Percentiles rank a stretch among this genome's conserved stretches.
Evolutionary conservation across 768 basidiomycete species (phyloP).

Genomic region (Polyporus arcularius): DNA sequence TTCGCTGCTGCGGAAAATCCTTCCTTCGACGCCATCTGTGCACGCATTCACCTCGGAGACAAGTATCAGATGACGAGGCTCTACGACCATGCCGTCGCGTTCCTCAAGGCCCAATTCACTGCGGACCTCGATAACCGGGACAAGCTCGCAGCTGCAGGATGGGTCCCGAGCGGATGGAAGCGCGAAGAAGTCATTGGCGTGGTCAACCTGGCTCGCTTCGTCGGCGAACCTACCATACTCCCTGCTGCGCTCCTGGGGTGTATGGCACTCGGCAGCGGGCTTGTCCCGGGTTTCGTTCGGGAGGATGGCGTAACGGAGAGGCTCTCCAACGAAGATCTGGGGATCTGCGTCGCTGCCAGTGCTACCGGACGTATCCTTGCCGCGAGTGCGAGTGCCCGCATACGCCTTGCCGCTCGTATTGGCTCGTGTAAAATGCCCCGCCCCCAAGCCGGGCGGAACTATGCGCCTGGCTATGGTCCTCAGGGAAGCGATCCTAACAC

Average conservation of each 20-base stretch:
- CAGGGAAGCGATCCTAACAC: too few relatives aligned
- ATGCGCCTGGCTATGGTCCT: background rate
- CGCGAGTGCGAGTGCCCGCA: too few relatives aligned
- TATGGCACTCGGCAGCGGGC: background rate
- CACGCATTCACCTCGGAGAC: conserved; percentile 9
- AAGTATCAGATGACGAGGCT: conserved; percentile 15
- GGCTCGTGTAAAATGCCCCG: too few relatives aligned
- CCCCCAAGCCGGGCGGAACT: too few relatives aligned
- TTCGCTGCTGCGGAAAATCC: too few relatives aligned
- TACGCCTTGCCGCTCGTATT: too few relatives aligned
- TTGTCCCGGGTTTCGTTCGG: background rate
- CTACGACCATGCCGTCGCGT: background rate
- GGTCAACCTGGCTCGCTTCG: background rate
- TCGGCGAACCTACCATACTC: background rate
- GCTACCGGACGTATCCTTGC: too few relatives aligned
- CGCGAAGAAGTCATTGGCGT: background rate
- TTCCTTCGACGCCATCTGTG: background rate
- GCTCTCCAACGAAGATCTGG: background rate
- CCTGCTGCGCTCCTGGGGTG: background rate
- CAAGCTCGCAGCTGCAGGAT: background rate
- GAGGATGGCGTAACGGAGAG: background rate
- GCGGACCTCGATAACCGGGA: background rate
- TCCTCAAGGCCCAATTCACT: conserved; percentile 6
- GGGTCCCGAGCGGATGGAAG: background rate
- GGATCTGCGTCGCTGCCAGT: background rate